A percentile compares a stretch with the other conserved stretches of the same genome.
Evolutionary conservation across 106 monocot genomes (phyloP).

Genomic region (Acanthochlamys bracteata): DNA sequence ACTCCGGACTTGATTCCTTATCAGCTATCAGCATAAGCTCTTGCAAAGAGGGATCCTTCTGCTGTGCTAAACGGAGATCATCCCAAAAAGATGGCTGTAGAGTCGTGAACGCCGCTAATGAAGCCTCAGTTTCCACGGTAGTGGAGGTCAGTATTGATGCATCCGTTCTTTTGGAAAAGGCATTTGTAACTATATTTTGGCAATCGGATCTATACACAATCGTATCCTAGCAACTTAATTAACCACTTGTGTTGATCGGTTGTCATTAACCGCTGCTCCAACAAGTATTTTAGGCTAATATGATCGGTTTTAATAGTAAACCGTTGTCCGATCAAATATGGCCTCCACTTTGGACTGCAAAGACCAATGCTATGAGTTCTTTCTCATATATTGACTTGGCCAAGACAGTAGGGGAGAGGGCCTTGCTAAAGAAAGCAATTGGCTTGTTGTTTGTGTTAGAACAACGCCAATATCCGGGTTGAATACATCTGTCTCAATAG

Average conservation of each 20-base stretch:
- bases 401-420: neutral
- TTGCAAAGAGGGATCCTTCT: too few relatives aligned
- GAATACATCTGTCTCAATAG: neutral
- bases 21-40: too few relatives aligned
- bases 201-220: neutral
- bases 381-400: neutral
- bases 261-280: neutral
- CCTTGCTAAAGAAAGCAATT: neutral
- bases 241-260: conserved; percentile 3
- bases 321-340: neutral
- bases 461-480: neutral
- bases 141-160: too few relatives aligned
- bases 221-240: neutral
- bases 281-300: neutral
- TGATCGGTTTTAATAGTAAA: conserved; percentile 9
- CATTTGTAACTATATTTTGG: neutral
- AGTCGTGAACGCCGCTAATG: too few relatives aligned
- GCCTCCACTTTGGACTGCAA: conserved; percentile 2
- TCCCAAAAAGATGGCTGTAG: too few relatives aligned
- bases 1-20: too few relatives aligned
- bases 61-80: too few relatives aligned
- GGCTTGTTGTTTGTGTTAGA: neutral
- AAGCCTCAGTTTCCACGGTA: too few relatives aligned
- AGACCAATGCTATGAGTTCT: neutral
- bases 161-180: too few relatives aligned